phyloP scores from a whole-genome alignment of 192 early-diverging fungal species.

The Backusella macrospora region DNA sequence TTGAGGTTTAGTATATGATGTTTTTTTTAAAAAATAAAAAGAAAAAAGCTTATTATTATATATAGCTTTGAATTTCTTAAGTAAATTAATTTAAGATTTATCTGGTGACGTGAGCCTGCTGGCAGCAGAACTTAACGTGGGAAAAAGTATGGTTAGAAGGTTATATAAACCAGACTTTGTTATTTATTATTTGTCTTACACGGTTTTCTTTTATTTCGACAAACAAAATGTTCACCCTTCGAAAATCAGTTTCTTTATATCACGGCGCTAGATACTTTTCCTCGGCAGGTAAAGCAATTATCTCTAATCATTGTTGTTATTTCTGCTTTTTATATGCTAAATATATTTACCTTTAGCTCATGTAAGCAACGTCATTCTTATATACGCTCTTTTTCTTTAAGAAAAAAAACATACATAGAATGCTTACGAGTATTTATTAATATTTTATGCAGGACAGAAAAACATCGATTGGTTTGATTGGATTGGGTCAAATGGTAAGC shows the following conservation, averaged over 20 bases:
- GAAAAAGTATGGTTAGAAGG: not conserved
- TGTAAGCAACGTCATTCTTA: not conserved
- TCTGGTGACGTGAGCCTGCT: not conserved
- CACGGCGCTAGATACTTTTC: not conserved
- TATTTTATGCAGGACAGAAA: not conserved
- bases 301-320: not conserved
- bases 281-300: not conserved
- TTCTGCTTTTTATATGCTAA: not conserved
- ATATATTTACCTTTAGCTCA: not conserved
- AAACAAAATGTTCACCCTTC: slow-evolving; percentile 4
- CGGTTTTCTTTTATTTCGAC: not conserved
- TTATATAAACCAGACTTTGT: not conserved
- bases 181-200: slow-evolving; percentile 3
- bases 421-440: not conserved
- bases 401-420: not conserved
- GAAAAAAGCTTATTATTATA: too few species aligned
- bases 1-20: too few species aligned
- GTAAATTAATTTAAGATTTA: slow-evolving; percentile 4
- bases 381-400: not conserved
- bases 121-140: slow-evolving; percentile 2
- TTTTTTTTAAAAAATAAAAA: too few species aligned
- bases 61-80: too few species aligned
- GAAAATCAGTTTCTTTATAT: slow-evolving; percentile 7
- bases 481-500: slow-evolving; percentile 84
- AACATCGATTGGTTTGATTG: slow-evolving; percentile 79